Percentiles rank a stretch among this genome's conserved stretches.
These are phyloP conservation scores for Grosmannia huntii DNA, from an alignment of 2,329 filamentous ascomycete genomes.

Conservation along the genomic window DNA sequence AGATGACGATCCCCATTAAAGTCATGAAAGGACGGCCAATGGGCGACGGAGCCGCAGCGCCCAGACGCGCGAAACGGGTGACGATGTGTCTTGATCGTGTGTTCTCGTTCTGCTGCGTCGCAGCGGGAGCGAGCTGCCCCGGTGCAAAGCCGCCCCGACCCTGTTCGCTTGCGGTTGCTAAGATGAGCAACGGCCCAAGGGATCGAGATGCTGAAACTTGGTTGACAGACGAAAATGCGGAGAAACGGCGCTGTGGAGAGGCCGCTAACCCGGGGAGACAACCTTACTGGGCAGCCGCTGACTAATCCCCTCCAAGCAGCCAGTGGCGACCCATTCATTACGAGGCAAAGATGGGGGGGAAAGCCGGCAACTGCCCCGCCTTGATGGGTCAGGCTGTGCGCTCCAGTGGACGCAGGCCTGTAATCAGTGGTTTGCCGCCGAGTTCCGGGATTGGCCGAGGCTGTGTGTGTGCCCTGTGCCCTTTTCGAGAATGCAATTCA, in stretches of 20 bases:
- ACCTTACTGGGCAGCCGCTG: not conserved
- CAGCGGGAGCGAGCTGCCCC: not conserved
- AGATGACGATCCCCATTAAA: no score
- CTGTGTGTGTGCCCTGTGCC: not conserved
- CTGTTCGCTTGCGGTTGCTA: not conserved
- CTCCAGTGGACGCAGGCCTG: not conserved
- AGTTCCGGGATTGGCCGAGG: slow-evolving; percentile 6
- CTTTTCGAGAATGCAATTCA: no score
- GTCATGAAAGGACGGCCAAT: not conserved
- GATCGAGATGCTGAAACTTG: not conserved
- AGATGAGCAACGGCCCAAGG: not conserved
- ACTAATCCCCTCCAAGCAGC: not conserved
- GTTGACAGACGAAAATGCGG: not conserved
- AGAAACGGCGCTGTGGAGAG: not conserved
- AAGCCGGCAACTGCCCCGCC: not conserved
- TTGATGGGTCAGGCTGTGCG: not conserved
- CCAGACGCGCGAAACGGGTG: not conserved
- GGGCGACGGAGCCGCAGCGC: not conserved
- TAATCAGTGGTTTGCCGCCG: not conserved
- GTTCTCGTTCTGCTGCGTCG: not conserved
- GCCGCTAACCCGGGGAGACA: not conserved
- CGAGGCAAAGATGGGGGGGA: not conserved
- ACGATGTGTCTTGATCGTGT: not conserved
- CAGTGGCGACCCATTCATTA: not conserved
- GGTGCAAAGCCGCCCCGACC: not conserved